A percentile compares a stretch with the other conserved stretches of the same genome.
Conservation (phyloP, 345 rosid genomes). For the Reutealis trisperma region DNA sequence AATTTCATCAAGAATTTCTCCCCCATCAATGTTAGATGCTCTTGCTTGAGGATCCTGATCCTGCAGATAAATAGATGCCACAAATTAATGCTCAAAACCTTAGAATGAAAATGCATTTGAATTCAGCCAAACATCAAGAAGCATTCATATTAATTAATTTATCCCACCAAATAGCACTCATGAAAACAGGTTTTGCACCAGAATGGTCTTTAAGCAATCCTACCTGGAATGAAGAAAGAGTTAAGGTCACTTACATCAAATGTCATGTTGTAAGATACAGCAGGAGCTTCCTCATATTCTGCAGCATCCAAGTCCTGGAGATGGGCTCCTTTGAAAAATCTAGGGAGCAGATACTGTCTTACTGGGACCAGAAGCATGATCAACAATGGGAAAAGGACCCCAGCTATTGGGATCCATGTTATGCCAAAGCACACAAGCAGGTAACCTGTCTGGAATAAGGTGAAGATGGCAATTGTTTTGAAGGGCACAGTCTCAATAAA, state of each 20-base stretch:
- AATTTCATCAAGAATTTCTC: conserved; percentile 78
- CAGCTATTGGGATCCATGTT: conserved; percentile 93
- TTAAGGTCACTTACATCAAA: conserved; percentile 49
- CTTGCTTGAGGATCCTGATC: conserved; percentile 46
- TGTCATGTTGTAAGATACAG: conserved; percentile 61
- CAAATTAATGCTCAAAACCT: conserved; percentile 13
- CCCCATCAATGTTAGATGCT: conserved; percentile 35
- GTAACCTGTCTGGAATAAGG: conserved; percentile 77
- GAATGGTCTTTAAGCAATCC: background rate
- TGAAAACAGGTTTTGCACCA: background rate
- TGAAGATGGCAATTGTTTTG: conserved; percentile 68
- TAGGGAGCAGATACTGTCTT: conserved; percentile 78
- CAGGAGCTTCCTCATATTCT: conserved; percentile 89
- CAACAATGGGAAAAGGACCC: conserved; percentile 85
- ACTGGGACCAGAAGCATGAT: conserved; percentile 93
- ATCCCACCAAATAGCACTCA: background rate
- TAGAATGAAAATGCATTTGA: background rate
- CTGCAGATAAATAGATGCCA: conserved; percentile 32
- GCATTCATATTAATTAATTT: background rate
- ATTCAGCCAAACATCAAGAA: background rate
- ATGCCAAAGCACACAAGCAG: conserved; percentile 83
- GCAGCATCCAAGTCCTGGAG: conserved; percentile 94
- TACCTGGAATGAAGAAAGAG: conserved; percentile 13
- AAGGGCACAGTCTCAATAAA: conserved; percentile 90
- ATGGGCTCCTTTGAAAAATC: conserved; percentile 81